phyloP scores from a whole-genome alignment of 2,329 filamentous ascomycete genomes.

The Mycocentrospora acerina region DNA sequence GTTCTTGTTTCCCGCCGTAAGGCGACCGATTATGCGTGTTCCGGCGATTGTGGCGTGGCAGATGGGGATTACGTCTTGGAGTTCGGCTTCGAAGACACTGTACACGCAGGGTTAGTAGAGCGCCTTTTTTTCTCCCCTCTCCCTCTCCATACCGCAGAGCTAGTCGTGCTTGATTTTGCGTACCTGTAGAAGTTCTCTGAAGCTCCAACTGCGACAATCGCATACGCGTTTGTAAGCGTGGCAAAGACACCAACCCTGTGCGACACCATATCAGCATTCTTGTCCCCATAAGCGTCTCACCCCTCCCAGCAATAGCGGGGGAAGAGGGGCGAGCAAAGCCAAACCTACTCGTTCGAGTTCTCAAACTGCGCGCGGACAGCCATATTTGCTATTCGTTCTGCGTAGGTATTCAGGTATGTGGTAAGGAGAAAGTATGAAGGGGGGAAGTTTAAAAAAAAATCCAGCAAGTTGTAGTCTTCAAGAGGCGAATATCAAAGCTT shows the following conservation, averaged over 20 bases:
- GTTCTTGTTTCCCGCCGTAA: constrained; percentile 96
- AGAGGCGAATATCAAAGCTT: no score
- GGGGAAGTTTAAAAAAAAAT: background rate
- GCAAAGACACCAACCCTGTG: constrained; percentile 91
- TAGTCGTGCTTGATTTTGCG: constrained; percentile 13
- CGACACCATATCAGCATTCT: constrained; percentile 14
- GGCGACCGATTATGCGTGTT: constrained; percentile 90
- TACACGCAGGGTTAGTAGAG: constrained; percentile 18
- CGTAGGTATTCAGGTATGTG: no score
- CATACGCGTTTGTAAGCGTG: constrained; percentile 96
- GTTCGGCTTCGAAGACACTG: constrained; percentile 94
- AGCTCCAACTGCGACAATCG: constrained; percentile 88
- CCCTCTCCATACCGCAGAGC: no score
- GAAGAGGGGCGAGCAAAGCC: no score
- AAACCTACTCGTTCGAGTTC: constrained; percentile 81
- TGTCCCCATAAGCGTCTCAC: constrained; percentile 1
- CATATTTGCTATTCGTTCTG: constrained; percentile 44
- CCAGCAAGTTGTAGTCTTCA: constrained; percentile 7
- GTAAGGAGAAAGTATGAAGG: background rate
- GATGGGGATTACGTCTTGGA: constrained; percentile 96
- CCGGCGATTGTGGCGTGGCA: constrained; percentile 95
- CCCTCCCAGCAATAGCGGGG: constrained; percentile 1
- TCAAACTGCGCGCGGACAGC: constrained; percentile 69
- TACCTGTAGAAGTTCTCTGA: constrained; percentile 98
- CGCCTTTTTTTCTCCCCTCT: no score